phyloP scores from a whole-genome alignment of 768 basidiomycete species.

The Lepiota venenata region DNA sequence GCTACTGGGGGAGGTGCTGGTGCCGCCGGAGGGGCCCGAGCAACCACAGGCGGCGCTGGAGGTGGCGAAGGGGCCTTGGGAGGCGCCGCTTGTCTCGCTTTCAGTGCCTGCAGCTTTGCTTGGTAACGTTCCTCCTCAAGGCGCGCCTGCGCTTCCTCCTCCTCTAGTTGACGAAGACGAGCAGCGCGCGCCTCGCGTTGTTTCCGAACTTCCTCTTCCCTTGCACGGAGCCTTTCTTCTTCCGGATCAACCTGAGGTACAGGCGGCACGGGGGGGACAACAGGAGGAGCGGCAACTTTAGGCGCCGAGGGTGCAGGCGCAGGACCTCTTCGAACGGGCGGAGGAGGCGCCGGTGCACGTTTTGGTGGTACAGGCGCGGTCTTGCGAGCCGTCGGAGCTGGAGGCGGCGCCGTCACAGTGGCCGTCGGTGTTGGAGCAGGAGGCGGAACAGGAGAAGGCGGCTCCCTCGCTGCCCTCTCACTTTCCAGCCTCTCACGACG shows the following conservation, averaged over 20 bases:
- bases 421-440: conserved; percentile 32
- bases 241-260: conserved; percentile 67
- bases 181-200: conserved; percentile 71
- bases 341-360: conserved; percentile 31
- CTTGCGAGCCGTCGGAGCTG: conserved; percentile 14
- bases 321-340: conserved; percentile 39
- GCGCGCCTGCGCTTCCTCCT: conserved; percentile 31
- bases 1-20: conserved; percentile 29
- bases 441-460: conserved; percentile 13
- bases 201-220: conserved; percentile 70
- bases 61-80: conserved; percentile 25
- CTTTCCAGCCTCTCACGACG: conserved; percentile 72
- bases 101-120: conserved; percentile 36
- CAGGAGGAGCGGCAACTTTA: conserved; percentile 19
- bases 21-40: conserved; percentile 28
- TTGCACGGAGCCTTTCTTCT: conserved; percentile 63
- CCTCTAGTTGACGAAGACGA: conserved; percentile 68
- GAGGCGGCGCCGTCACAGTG: conserved; percentile 21
- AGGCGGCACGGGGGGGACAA: conserved; percentile 20
- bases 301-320: conserved; percentile 41
- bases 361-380: conserved; percentile 31
- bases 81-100: conserved; percentile 23
- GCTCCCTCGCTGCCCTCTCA: conserved; percentile 61
- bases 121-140: conserved; percentile 35
- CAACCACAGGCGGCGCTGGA: conserved; percentile 31